Conservation (phyloP, 257 asterid species). For the Scutellaria baicalensis region DNA sequence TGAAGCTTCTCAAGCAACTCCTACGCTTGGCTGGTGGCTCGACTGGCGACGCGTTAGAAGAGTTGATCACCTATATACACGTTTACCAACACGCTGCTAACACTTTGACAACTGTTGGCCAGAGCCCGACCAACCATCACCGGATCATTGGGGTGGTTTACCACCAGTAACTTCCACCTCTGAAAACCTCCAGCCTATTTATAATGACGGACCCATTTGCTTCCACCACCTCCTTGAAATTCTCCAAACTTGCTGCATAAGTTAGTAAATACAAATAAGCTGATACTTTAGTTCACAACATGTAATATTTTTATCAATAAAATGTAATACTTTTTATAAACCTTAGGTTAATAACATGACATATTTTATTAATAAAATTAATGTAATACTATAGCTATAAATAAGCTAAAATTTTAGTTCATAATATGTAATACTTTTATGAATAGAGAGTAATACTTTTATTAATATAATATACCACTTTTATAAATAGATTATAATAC, state of each 20-base stretch:
- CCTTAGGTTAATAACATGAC: no score
- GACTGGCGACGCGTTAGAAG: conserved; percentile 56
- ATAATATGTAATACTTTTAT: no score
- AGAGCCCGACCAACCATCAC: conserved; percentile 83
- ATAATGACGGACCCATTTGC: conserved; percentile 62
- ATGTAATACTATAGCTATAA: no score
- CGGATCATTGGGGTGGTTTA: conserved; percentile 65
- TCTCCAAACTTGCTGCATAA: conserved; percentile 83
- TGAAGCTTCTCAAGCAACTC: conserved; percentile 73
- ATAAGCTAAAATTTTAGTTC: no score
- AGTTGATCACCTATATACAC: conserved; percentile 87
- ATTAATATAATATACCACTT: no score
- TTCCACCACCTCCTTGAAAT: conserved; percentile 87
- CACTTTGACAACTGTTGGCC: conserved; percentile 80
- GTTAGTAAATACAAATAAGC: no score
- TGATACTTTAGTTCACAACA: no score
- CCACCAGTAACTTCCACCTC: conserved; percentile 92
- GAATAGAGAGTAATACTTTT: no score
- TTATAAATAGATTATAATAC: no score
- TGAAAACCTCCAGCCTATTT: conserved; percentile 66
- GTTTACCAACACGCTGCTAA: conserved; percentile 82
- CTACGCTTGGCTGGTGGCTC: conserved; percentile 66
- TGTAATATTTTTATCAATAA: no score
- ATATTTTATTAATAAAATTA: no score
- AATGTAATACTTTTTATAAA: no score